phyloP scores from a whole-genome alignment of 2,329 filamentous ascomycete species.

The Leptographium flavum region DNA sequence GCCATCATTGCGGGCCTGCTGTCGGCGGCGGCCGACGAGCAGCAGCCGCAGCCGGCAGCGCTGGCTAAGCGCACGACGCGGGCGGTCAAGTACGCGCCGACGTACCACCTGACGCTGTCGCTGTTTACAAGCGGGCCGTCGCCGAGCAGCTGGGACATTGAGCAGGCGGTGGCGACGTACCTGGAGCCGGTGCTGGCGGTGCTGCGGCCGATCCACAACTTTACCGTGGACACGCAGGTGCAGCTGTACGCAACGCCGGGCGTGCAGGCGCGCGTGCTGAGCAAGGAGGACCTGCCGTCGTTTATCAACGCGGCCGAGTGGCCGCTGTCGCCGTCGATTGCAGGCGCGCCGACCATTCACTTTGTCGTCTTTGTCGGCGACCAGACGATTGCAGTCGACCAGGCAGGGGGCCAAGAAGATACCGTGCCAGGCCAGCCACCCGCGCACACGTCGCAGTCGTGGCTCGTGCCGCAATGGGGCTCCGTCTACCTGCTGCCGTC shows the following conservation, averaged over 20 bases:
- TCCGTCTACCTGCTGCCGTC: slow-evolving; percentile 45
- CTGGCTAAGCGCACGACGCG: slow-evolving; percentile 61
- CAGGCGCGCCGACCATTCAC: slow-evolving; percentile 84
- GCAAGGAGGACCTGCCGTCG: slow-evolving; percentile 75
- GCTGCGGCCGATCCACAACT: slow-evolving; percentile 75
- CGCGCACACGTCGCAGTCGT: slow-evolving; percentile 43
- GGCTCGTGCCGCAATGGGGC: slow-evolving; percentile 96
- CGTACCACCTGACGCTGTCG: slow-evolving; percentile 92
- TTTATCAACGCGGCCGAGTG: slow-evolving; percentile 98
- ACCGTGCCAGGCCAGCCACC: slow-evolving; percentile 24
- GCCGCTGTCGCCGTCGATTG: slow-evolving; percentile 90
- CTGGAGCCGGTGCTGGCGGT: slow-evolving; percentile 69
- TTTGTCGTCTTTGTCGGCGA: slow-evolving; percentile 86
- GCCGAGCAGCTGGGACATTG: slow-evolving; percentile 86
- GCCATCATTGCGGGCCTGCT: slow-evolving; percentile 67
- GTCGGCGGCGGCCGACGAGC: slow-evolving; percentile 36
- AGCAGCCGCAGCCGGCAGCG: slow-evolving; percentile 31
- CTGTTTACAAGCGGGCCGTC: slow-evolving; percentile 68
- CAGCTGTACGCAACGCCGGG: slow-evolving; percentile 75
- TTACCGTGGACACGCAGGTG: slow-evolving; percentile 91
- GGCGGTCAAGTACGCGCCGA: slow-evolving; percentile 81
- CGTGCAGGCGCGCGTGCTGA: slow-evolving; percentile 50
- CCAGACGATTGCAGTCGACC: slow-evolving; percentile 44
- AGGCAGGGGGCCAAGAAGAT: not conserved
- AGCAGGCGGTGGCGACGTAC: slow-evolving; percentile 65